Base-by-base conservation (phyloP, 768 basidiomycete genomes). In the Tricholoma matsutake region DNA sequence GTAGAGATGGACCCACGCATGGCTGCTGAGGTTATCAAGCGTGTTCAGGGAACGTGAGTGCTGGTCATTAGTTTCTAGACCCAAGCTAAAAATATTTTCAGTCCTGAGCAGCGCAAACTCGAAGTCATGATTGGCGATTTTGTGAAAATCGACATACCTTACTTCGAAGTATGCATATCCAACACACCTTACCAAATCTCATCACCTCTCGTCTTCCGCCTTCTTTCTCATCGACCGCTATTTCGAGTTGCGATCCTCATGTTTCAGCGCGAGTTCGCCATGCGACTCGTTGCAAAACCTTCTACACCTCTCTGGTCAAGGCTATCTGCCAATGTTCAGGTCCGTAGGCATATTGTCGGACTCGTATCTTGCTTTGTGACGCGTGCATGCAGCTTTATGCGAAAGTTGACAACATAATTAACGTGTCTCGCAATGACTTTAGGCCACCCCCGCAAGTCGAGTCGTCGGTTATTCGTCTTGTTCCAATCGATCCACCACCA, bases 121-220 rank as follows among this genome's bases (percentile, higher is more conserved):
- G 92, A 97, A 65, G 88, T 98, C 63, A 86, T 97, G 67, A 91
- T 99, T 61, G 97, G 96, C 54, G 97, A 99, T 75, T 98, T 98
- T 71, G 92, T 98, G 70, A 98, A 98, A 76, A 93, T 91, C n/a
- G 92, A 95, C 57, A 79, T 99, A 18, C 97, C 97, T 9, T 98
- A 96, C 76, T 98, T 99, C 62, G 96, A 98, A 74, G 97, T 97
- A 59, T 98, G 96, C 81, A 98, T 99, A 69, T 95, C 93, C 67
- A 99, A 99, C 71, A 99, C 97, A 0, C 97, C 97, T 1, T 99
- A 98, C 75, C 96, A 98, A 74, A 99, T 99, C 68, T 98, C 97
- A 2, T 98, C 97, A 0, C 93, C 96, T 5, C 88, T 99, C 54
- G 90, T 98, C 58, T 99, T 99, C 83, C 92, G 93, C 61, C 85